These are phyloP conservation scores for Spergularia azorica DNA, from an alignment of 179 eudicot species.

Conservation along the genomic window DNA sequence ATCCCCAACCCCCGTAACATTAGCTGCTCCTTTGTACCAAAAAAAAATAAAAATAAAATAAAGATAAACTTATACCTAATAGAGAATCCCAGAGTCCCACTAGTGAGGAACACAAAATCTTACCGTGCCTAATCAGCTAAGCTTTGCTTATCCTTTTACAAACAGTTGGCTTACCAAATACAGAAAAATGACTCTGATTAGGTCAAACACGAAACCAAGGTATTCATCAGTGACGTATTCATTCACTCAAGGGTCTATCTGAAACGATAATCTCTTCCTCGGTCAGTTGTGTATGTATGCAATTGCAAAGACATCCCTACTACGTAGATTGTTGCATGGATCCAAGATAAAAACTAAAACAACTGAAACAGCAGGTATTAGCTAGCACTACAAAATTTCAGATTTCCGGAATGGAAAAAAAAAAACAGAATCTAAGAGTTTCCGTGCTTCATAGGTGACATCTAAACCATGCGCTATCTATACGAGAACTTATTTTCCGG, in stretches of 20 bases:
- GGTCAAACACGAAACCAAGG: background rate
- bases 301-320: background rate
- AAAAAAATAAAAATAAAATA: too few species aligned
- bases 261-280: background rate
- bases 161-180: conserved; percentile 13
- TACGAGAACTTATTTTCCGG: background rate
- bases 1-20: too few species aligned
- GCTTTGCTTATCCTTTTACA: conserved; percentile 12
- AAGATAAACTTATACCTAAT: too few species aligned
- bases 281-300: background rate
- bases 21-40: too few species aligned
- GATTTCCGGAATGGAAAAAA: too few species aligned
- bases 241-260: background rate
- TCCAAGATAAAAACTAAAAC: background rate
- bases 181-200: background rate
- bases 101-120: conserved; percentile 16
- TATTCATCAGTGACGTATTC: background rate
- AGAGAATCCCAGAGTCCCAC: conserved; percentile 18
- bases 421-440: background rate
- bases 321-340: conserved; percentile 1
- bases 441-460: background rate
- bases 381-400: background rate
- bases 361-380: too few species aligned
- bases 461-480: background rate
- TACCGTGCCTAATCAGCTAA: background rate